Evolutionary conservation across 1,284 basidiomycete species (phyloP), one percentile per base, ranked within the genome.

Genomic region (Leccinum pachyderme): DNA sequence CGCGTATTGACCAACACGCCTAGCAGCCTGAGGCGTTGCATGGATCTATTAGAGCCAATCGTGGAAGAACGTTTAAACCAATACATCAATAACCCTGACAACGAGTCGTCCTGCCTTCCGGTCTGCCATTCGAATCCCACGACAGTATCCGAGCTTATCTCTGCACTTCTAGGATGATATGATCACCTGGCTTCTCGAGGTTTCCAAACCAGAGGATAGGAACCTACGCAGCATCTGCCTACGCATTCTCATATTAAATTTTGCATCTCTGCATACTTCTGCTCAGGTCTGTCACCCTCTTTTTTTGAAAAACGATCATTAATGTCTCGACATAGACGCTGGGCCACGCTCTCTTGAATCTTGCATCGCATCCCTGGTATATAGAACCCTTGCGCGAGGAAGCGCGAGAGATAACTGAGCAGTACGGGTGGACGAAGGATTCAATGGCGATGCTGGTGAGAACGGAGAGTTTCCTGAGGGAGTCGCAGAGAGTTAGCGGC

Each of bases 121-220:
- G 71, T 72, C 46, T 50, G 57, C 60, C 48, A 47, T 57, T 33
- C 43, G 52, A 5, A 56, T 66, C 51, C 45, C 33, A 56, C 55
- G 13, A 50, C 47, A 9, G 41, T 47, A 52, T 43, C 39, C 24
- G 41, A 51, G 45, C 61, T 60, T 15, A 57, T 35, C 32, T 51
- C 32, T 47, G 44, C 22, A 39, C n/a, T 32, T 51, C n/a, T 49
- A 78, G 75, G 73, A 73, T 47, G 77, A 80, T 61, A 61, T 78
- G 67, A 63, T 81, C 9, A 69, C 70, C 24, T 79, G 78, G 77
- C 62, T 80, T n/a, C 69, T 79, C 61, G 73, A 75, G n/a, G 68
- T 67, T 15, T 71, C 73, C 12, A 59, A 58, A 49, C 70, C 61
- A 31, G 65, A 64, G 44, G 68, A 70, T 27, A 65, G 61, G 56